Evolutionary conservation across 345 rosid genomes (phyloP), one percentile per base, ranked within the genome.

Genomic region (Clarkia xantiana): DNA sequence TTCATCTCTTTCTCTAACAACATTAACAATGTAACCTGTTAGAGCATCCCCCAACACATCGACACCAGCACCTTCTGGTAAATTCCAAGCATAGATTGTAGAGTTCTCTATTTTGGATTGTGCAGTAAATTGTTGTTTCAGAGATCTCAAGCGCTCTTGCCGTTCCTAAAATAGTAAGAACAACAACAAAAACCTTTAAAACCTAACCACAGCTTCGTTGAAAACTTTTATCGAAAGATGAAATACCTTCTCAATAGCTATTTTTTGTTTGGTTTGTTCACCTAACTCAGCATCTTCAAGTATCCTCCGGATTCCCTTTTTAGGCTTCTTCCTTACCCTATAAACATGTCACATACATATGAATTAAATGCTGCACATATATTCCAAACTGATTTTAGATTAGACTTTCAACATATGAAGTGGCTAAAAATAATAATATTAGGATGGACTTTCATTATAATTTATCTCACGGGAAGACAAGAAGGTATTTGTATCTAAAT

Each of bases 251-350:
- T 93, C 99, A 23, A 93, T 82, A 53, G 99, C 99, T 57, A 87
- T 93, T 80, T 93, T 93, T 52, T 84, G 78, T 71, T 80, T 83
- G 13, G 99, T 93, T 55, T 87, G 95, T 65, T 87, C 95, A 59
- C 99, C 99, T 68, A 93, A 71, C 76, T 93, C 99, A 58, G 95
- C 72, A 71, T 93, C 99, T 65, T 93, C 99, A 57, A 93, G 70
- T 42, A 93, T 93, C 70, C 99, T 72, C 47, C 99, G 80, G 51
- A 93, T 87, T 68, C 72, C 81, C 87, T 77, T 93, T 61, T 87
- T 82, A 41, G 14, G 67, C 78, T 68, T 84, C 70, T 72, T 78
- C 88, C 70, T 86, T 42, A 72, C 60, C 46, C 88, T 80, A 54
- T 63, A 64, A n/a, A n/a, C n/a, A n/a, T n/a, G n/a, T n/a, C 36